Evolutionary conservation across 139 green algal genomes (phyloP), one percentile per base, ranked within the genome.

Genomic region (Tetraselmis chui): DNA sequence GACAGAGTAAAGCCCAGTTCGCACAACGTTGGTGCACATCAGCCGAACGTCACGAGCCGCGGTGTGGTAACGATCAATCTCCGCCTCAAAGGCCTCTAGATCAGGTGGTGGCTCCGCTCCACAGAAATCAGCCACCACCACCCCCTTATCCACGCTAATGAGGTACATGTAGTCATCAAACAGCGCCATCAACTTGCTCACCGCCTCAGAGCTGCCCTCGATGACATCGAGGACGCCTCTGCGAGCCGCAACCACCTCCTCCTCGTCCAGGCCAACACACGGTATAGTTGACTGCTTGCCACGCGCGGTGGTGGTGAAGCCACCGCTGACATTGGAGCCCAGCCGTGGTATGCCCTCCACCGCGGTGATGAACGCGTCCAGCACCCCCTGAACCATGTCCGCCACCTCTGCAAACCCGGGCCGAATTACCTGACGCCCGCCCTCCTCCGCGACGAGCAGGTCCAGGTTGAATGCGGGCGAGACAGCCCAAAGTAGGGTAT

Each of bases 1-100:
- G 23, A 95, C 87, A 23, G 81, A 27, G 81, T 93, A 95, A 78
- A 94, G 32, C 29, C 91, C 91, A 30, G 90, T 93, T 26, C 87
- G 85, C 29, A 95, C 91, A 29, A 89, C 78, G 78, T 91, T 81
- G 0, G 81, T 90, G 82, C 88, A 93, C 2, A 87, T 80, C 0
- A 82, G 30, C 0, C 84, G 79, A 76, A 88, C 79, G 18, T 59
- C 86, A 28, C 86, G 76, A 18, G 85, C 89, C 2, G 90, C 89
- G 11, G 75, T n/a, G 1, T 81, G 77, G 77, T 91, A 88, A 1
- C 80, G 79, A 76, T 92, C 83, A 2, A 95, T 84, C 81, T 93
- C 88, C 30, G 75, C 88, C 30, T 83, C 80, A 76, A 89, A 92
- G 29, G 88, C 80, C 25, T 85, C 76, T 31, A 95, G 85, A 2